These are phyloP conservation scores for Rhodotorula sp. DNA, from an alignment of 1,284 basidiomycete genomes.

Conservation along the genomic window DNA sequence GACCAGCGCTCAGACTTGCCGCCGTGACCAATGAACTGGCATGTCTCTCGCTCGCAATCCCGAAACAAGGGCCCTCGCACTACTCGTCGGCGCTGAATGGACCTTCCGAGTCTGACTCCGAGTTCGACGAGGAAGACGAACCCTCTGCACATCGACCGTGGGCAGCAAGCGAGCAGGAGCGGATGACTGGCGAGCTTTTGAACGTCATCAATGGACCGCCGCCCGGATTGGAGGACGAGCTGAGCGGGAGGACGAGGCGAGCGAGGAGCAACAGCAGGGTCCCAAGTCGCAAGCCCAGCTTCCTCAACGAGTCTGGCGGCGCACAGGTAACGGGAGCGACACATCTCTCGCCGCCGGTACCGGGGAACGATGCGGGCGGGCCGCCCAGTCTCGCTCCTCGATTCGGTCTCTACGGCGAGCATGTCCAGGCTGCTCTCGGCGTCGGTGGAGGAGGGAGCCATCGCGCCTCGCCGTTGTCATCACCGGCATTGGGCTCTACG, in stretches of 20 bases:
- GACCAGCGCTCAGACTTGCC: slow-evolving; percentile 29
- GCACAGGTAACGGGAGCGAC: not conserved
- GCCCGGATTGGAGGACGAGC: slow-evolving; percentile 34
- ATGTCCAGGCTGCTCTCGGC: slow-evolving; percentile 13
- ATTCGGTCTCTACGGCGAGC: slow-evolving; percentile 17
- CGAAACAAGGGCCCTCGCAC: slow-evolving; percentile 10
- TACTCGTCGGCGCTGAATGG: slow-evolving; percentile 32
- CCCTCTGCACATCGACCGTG: slow-evolving; percentile 18
- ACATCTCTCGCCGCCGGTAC: not conserved
- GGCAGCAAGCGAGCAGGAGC: slow-evolving; percentile 34
- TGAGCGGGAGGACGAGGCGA: slow-evolving; percentile 32
- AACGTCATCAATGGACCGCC: slow-evolving; percentile 36
- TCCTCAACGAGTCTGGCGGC: not conserved
- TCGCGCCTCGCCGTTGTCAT: not conserved
- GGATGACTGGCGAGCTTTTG: slow-evolving; percentile 36
- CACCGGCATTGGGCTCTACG: not conserved
- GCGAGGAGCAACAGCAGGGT: slow-evolving; percentile 27
- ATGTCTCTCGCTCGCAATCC: slow-evolving; percentile 30
- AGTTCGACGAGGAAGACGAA: slow-evolving; percentile 29
- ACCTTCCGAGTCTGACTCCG: slow-evolving; percentile 29
- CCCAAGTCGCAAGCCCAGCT: slow-evolving; percentile 6
- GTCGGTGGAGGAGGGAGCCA: not conserved
- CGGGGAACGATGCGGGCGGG: not conserved
- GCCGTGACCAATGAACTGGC: not conserved
- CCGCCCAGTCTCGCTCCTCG: not conserved